These are phyloP conservation scores for Termitomyces sp. DNA, from an alignment of 768 basidiomycete genomes.

Conservation along the genomic window DNA sequence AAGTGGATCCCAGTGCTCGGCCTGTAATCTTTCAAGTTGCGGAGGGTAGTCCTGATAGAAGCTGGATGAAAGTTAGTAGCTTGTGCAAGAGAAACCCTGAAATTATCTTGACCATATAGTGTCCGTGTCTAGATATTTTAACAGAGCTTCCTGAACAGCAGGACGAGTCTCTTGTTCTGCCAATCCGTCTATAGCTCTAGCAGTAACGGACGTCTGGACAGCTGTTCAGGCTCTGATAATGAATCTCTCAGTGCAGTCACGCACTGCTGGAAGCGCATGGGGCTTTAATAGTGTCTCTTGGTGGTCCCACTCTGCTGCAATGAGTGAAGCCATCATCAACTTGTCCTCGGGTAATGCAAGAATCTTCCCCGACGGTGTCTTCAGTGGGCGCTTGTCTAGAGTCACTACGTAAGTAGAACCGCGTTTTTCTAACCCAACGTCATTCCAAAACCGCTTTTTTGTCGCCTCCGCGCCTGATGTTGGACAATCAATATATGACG, in stretches of 20 bases:
- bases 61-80: constrained; percentile 31
- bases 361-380: constrained; percentile 81
- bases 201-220: constrained; percentile 79
- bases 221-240: not conserved
- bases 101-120: constrained; percentile 66
- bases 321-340: constrained; percentile 69
- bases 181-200: constrained; percentile 85
- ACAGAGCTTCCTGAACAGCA: constrained; percentile 61
- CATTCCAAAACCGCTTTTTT: constrained; percentile 91
- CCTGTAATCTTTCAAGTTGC: constrained; percentile 71
- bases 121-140: constrained; percentile 91
- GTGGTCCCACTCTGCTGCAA: constrained; percentile 96
- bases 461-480: constrained; percentile 77
- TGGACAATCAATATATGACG: not conserved
- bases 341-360: constrained; percentile 69
- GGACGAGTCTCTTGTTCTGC: constrained; percentile 46
- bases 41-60: constrained; percentile 80
- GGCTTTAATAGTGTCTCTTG: constrained; percentile 83
- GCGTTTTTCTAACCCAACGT: constrained; percentile 68
- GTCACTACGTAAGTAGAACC: constrained; percentile 54
- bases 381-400: constrained; percentile 79
- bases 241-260: constrained; percentile 5
- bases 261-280: constrained; percentile 87
- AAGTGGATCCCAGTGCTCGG: constrained; percentile 84
- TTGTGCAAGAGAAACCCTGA: not conserved